Conservation (phyloP, 2,329 filamentous ascomycete genomes). For the Diplocarpon rosae region DNA sequence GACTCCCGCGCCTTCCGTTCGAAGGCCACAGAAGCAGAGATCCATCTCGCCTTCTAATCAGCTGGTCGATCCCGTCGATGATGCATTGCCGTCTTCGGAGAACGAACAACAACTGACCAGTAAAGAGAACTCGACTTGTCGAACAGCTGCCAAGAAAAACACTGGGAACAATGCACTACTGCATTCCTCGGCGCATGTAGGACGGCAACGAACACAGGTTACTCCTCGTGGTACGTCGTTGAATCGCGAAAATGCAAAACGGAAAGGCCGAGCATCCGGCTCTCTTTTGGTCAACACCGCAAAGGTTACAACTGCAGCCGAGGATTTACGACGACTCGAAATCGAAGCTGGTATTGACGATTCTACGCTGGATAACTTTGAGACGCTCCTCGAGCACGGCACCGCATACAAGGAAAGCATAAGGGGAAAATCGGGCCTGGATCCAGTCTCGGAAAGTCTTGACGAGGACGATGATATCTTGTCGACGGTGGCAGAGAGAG, state of each 20-base stretch:
- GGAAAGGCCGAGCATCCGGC: background rate
- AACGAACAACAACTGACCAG: background rate
- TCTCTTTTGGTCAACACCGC: conserved; percentile 19
- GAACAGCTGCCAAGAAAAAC: background rate
- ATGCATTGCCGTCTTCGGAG: conserved; percentile 1
- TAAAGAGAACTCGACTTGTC: background rate
- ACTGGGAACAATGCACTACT: background rate
- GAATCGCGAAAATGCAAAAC: background rate
- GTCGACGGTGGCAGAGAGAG: conserved; percentile 23
- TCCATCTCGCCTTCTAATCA: conserved; percentile 3
- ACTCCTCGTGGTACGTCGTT: background rate
- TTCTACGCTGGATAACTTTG: conserved; percentile 21
- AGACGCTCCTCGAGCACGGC: conserved; percentile 9
- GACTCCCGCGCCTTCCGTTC: conserved; percentile 27
- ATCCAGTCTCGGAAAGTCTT: conserved; percentile 13
- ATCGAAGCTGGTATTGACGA: conserved; percentile 24
- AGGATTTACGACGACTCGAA: conserved; percentile 22
- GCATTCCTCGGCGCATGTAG: background rate
- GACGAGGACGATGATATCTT: conserved; percentile 16
- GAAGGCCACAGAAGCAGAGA: conserved; percentile 7
- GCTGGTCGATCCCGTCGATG: background rate
- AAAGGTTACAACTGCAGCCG: conserved; percentile 14
- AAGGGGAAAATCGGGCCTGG: conserved; percentile 3
- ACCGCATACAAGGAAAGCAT: background rate
- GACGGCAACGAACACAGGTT: background rate